phyloP scores from a whole-genome alignment of 257 asterid species.

The Perilla frutescens region DNA sequence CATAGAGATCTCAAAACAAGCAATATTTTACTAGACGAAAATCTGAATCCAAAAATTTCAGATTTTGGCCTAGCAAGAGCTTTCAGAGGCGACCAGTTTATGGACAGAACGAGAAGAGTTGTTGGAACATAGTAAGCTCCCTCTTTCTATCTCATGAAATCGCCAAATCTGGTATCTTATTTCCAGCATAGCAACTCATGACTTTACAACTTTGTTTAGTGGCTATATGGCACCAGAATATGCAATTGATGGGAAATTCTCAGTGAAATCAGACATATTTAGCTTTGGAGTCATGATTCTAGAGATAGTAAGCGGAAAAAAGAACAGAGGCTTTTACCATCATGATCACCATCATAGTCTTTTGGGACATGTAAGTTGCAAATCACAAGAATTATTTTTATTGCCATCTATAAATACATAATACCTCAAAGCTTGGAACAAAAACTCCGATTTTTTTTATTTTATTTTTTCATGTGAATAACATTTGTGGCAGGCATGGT shows the following conservation, averaged over 20 bases:
- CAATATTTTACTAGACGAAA: constrained; percentile 21
- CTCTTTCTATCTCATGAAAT: constrained; percentile 8
- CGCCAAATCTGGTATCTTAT: no score
- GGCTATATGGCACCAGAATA: constrained; percentile 32
- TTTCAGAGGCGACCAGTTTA: background rate
- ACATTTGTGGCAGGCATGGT: constrained; percentile 25
- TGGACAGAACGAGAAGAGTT: constrained; percentile 21
- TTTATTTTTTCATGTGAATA: background rate
- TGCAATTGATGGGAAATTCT: constrained; percentile 23
- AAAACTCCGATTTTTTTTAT: background rate
- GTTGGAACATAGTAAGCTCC: constrained; percentile 27
- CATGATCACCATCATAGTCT: constrained; percentile 11
- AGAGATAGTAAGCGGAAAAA: constrained; percentile 23
- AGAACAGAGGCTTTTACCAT: constrained; percentile 13
- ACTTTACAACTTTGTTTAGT: constrained; percentile 7
- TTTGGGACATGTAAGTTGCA: constrained; percentile 19
- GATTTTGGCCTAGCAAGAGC: constrained; percentile 30
- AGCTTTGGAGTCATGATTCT: constrained; percentile 18
- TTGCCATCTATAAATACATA: background rate
- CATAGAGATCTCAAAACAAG: constrained; percentile 27
- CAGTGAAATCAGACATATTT: constrained; percentile 12
- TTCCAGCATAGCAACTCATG: background rate
- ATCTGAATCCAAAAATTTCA: constrained; percentile 26
- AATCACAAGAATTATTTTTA: background rate
- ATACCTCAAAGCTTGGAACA: background rate